Base-by-base conservation (phyloP, 2,329 filamentous ascomycete genomes). In the Chrysosporium keratinophilum region DNA sequence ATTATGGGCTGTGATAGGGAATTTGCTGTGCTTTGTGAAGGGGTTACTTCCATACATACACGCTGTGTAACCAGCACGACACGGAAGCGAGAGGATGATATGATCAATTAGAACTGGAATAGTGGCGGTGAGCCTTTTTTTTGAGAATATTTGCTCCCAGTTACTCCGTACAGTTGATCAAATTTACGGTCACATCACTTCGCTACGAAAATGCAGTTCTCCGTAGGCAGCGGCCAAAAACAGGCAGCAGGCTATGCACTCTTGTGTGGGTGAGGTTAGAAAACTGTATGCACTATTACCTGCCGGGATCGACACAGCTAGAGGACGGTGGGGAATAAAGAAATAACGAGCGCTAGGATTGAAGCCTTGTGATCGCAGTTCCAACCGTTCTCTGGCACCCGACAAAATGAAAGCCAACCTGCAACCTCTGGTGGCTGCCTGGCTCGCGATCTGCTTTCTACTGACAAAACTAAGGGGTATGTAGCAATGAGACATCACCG, bases 401-500 rank as follows among this genome's bases (percentile, higher is more conserved):
- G 15, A 43, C 33, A 52, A 11, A 52, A 20, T 35, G 15, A 39
- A 52, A 46, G 2, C 41, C 31, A 28, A 44, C 31, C 50, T 45
- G 40, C 17, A n/a, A 6, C 23, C 33, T 37, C 40, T 35, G 37
- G n/a, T 40, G 11, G 12, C 17, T 40, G 14, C 19, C 42, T n/a
- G 42, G n/a, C 11, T 15, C 35, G 28, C 20, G 7, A 28, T 28
- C 23, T 39, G 12, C 41, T 31, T 52, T 52, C 39, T 40, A 9
- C 9, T 23, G 17, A 52, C 14, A 37, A 28, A 31, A 15, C 3
- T 52, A 44, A 46, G 33, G 50, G 50, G 50, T 52, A 52, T 52
- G 50, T 51, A 23, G 35, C 31, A 50, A 47, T 17, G 37, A 50
- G 37, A 50, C 40, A 51, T 31, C 20, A 51, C 43, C 37, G 28